phyloP scores from a whole-genome alignment of 352 stramenopile species.

The Phytophthora vignae region DNA sequence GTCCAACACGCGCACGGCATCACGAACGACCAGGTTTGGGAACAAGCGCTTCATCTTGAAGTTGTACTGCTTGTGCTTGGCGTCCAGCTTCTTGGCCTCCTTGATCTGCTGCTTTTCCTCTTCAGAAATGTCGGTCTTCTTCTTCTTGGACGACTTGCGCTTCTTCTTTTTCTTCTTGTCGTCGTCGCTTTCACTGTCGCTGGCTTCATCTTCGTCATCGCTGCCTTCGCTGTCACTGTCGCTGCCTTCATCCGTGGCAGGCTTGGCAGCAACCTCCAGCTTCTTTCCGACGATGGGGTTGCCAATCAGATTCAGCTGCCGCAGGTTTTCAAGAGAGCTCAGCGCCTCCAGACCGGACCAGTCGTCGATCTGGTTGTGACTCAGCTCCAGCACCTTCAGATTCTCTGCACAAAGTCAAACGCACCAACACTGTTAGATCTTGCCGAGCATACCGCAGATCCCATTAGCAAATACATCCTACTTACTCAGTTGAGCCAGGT shows the following conservation, averaged over 20 bases:
- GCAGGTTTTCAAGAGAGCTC: slow-evolving; percentile 63
- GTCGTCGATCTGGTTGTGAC: slow-evolving; percentile 85
- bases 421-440: slow-evolving; percentile 11
- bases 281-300: slow-evolving; percentile 79
- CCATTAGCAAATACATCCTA: background rate
- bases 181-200: slow-evolving; percentile 28
- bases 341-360: slow-evolving; percentile 81
- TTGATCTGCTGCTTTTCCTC: slow-evolving; percentile 67
- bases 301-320: slow-evolving; percentile 82
- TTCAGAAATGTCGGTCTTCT: slow-evolving; percentile 40
- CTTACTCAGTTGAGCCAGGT: slow-evolving; percentile 72
- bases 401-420: slow-evolving; percentile 50
- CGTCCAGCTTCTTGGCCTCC: slow-evolving; percentile 71
- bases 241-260: slow-evolving; percentile 22
- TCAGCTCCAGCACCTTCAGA: slow-evolving; percentile 83
- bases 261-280: slow-evolving; percentile 42
- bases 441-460: background rate
- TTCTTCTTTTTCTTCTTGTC: slow-evolving; percentile 33
- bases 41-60: slow-evolving; percentile 91
- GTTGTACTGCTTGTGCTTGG: slow-evolving; percentile 90
- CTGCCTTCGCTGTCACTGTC: slow-evolving; percentile 25
- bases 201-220: slow-evolving; percentile 23
- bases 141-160: slow-evolving; percentile 14
- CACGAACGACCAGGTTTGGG: slow-evolving; percentile 78
- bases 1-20: slow-evolving; percentile 77